Conservation (phyloP, 129 eudicot genomes). For the carrot (Daucus carota) region DNA sequence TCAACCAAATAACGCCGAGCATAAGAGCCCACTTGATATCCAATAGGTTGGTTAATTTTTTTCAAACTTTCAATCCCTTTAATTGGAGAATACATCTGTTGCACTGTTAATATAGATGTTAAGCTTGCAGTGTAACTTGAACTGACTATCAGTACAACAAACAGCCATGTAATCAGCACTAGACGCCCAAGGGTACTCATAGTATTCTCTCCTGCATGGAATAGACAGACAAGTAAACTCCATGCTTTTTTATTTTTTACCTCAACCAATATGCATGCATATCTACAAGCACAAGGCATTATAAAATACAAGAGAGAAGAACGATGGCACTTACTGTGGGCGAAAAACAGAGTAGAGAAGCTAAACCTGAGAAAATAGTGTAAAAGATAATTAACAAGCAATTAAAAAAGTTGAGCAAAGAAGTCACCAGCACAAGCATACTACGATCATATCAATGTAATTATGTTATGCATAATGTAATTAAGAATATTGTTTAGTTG, state of each 20-base stretch:
- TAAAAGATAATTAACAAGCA: constrained; percentile 2
- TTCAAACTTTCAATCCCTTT: constrained; percentile 63
- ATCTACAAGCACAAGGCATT: neutral
- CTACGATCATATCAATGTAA: neutral
- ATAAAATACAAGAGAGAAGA: neutral
- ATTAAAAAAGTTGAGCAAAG: neutral
- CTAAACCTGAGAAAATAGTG: constrained; percentile 63
- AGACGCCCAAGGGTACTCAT: constrained; percentile 71
- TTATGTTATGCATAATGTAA: neutral
- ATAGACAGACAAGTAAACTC: constrained; percentile 1
- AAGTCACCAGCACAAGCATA: neutral
- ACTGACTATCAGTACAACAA: constrained; percentile 74
- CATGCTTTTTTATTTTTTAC: neutral
- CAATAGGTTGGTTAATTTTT: constrained; percentile 48
- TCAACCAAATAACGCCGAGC: constrained; percentile 63
- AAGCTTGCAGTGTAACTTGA: constrained; percentile 92
- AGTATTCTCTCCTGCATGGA: constrained; percentile 67
- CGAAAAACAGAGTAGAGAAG: constrained; percentile 75
- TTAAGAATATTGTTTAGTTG: neutral
- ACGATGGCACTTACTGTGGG: constrained; percentile 61
- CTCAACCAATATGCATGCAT: neutral
- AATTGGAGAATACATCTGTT: constrained; percentile 70
- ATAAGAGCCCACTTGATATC: constrained; percentile 85
- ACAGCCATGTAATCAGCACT: constrained; percentile 80
- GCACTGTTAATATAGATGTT: constrained; percentile 88